Percentiles rank a stretch among this genome's conserved stretches.
phyloP scores from a whole-genome alignment of 2,329 filamentous ascomycete species.

The Biscogniauxia mediterranea region DNA sequence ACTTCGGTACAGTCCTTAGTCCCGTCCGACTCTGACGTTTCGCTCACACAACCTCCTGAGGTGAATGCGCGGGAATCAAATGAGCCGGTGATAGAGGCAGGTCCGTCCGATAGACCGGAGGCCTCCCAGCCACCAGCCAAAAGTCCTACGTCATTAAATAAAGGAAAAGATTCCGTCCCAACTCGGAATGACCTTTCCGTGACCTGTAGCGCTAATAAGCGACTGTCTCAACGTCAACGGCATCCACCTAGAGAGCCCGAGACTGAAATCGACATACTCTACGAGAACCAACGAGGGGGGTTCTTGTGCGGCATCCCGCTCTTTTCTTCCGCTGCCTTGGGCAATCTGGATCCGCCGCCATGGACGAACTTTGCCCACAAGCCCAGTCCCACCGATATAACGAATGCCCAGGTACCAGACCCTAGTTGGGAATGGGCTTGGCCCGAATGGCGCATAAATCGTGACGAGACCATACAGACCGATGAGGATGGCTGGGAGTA shows the following conservation, averaged over 20 bases:
- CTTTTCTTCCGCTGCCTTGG: slow-evolving; percentile 83
- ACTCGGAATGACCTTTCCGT: slow-evolving; percentile 10
- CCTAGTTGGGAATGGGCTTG: slow-evolving; percentile 91
- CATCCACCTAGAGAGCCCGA: slow-evolving; percentile 34
- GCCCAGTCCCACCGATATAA: slow-evolving; percentile 64
- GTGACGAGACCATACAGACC: slow-evolving; percentile 66
- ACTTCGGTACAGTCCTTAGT: slow-evolving; percentile 21
- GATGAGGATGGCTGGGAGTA: slow-evolving; percentile 97
- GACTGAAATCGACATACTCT: slow-evolving; percentile 78
- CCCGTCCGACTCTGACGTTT: slow-evolving; percentile 21
- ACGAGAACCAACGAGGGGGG: slow-evolving; percentile 90
- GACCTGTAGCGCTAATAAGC: slow-evolving; percentile 8
- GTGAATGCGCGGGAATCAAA: slow-evolving; percentile 9
- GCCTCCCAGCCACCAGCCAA: slow-evolving; percentile 8
- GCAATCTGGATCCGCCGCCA: slow-evolving; percentile 78
- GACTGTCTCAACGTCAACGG: slow-evolving; percentile 2
- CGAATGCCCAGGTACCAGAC: slow-evolving; percentile 88
- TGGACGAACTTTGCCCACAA: slow-evolving; percentile 76
- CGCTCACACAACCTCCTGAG: slow-evolving; percentile 18
- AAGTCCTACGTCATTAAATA: slow-evolving; percentile 3
- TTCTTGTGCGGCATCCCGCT: slow-evolving; percentile 86
- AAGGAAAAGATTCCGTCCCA: slow-evolving; percentile 2
- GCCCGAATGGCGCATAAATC: slow-evolving; percentile 62
- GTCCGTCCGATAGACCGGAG: slow-evolving; percentile 15
- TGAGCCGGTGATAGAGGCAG: slow-evolving; percentile 11